phyloP scores from a whole-genome alignment of 1,284 basidiomycete genomes.

The Neolentinus lepideus region DNA sequence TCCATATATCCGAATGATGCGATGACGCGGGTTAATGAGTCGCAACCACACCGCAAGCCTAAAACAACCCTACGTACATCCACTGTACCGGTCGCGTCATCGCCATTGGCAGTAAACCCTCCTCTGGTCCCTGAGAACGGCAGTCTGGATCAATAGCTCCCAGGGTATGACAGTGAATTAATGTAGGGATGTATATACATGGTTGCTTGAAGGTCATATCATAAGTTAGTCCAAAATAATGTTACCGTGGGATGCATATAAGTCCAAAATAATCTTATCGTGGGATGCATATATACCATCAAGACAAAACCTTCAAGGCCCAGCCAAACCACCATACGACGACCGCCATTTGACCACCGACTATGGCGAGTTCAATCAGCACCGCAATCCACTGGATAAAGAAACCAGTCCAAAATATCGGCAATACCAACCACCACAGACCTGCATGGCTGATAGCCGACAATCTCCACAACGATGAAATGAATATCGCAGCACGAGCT shows the following conservation, averaged over 20 bases:
- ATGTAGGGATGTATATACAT: not conserved
- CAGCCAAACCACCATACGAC: constrained; percentile 68
- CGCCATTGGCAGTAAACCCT: not conserved
- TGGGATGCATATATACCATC: constrained; percentile 8
- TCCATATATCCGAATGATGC: not conserved
- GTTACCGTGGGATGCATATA: not conserved
- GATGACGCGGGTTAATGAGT: not conserved
- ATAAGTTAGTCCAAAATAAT: not conserved
- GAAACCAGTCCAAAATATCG: constrained; percentile 51
- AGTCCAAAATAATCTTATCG: not conserved
- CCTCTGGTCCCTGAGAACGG: not conserved
- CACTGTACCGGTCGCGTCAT: not conserved
- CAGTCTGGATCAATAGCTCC: not conserved
- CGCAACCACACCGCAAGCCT: not conserved
- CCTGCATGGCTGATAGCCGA: constrained; percentile 48
- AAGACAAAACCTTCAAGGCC: constrained; percentile 44
- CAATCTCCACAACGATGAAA: constrained; percentile 40
- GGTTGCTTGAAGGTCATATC: not conserved
- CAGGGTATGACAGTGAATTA: not conserved
- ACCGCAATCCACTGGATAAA: constrained; percentile 59
- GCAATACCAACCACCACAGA: constrained; percentile 51
- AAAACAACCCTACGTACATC: not conserved
- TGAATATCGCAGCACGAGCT: constrained; percentile 43
- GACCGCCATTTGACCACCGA: constrained; percentile 48
- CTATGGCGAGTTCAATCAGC: constrained; percentile 42